Percentiles rank a stretch among this genome's conserved stretches.
phyloP scores from a whole-genome alignment of 257 asterid species.

The Ilex asprella region DNA sequence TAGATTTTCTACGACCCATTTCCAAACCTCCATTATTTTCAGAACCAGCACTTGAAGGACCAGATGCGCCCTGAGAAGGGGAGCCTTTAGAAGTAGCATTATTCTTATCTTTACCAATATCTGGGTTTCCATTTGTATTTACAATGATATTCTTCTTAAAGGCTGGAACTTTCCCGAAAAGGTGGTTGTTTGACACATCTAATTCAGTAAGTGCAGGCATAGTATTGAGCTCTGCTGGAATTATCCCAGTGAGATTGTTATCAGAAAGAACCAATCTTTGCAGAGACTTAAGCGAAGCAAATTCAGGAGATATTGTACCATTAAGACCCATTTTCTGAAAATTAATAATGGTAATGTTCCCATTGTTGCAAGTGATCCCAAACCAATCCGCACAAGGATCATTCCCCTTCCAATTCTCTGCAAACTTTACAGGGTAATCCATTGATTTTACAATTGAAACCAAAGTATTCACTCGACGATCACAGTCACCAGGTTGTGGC shows the following conservation, averaged over 20 bases:
- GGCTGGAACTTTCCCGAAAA: conserved; percentile 59
- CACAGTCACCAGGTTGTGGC: conserved; percentile 77
- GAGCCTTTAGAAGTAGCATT: conserved; percentile 23
- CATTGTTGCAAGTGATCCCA: conserved; percentile 70
- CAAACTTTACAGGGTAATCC: conserved; percentile 59
- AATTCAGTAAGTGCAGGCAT: conserved; percentile 47
- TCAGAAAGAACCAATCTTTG: conserved; percentile 70
- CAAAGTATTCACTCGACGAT: conserved; percentile 53
- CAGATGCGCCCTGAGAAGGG: conserved; percentile 21
- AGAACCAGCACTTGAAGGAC: conserved; percentile 19
- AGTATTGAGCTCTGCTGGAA: conserved; percentile 55
- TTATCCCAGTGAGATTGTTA: conserved; percentile 65
- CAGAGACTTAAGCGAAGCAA: conserved; percentile 49
- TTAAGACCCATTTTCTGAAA: conserved; percentile 76
- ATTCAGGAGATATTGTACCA: conserved; percentile 63
- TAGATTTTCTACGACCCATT: conserved; percentile 23
- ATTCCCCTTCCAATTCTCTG: conserved; percentile 82
- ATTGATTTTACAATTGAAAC: conserved; percentile 44
- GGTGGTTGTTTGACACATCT: conserved; percentile 78
- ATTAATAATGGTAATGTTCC: conserved; percentile 67
- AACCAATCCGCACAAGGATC: conserved; percentile 81
- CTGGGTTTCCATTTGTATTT: conserved; percentile 63
- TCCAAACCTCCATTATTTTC: conserved; percentile 6
- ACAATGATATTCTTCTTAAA: conserved; percentile 47
- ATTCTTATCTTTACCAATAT: conserved; percentile 51